These are phyloP conservation scores for Boletus pseudo-olivaceus DNA, from an alignment of 768 basidiomycete genomes.

Conservation along the genomic window DNA sequence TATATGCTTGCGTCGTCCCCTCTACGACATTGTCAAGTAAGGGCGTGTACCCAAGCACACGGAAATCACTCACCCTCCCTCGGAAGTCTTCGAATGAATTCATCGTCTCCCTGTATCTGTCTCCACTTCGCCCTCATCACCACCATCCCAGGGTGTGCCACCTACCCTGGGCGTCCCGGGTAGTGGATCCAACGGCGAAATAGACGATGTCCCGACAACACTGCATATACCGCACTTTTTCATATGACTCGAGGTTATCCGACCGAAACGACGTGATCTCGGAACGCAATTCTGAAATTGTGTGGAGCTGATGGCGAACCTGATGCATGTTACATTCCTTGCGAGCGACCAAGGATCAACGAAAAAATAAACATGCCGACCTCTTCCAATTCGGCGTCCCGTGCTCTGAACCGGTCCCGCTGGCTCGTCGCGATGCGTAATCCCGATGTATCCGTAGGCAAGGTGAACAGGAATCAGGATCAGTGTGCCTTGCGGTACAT, in stretches of 20 bases:
- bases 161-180: constrained; percentile 34
- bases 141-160: constrained; percentile 17
- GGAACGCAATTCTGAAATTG: constrained; percentile 87
- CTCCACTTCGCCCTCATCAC: constrained; percentile 58
- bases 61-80: constrained; percentile 66
- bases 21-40: constrained; percentile 29
- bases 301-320: constrained; percentile 91
- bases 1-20: constrained; percentile 95
- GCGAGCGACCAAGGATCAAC: not conserved
- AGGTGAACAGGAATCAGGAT: constrained; percentile 52
- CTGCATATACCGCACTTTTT: constrained; percentile 99
- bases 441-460: constrained; percentile 87
- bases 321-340: constrained; percentile 47
- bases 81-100: constrained; percentile 98
- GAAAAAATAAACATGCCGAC: constrained; percentile 36
- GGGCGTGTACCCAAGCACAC: not conserved
- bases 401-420: constrained; percentile 94
- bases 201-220: constrained; percentile 77
- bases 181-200: constrained; percentile 67
- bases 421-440: constrained; percentile 98
- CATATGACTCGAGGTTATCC: constrained; percentile 96
- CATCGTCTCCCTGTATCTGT: constrained; percentile 93
- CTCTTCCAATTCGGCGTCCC: constrained; percentile 96
- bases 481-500: constrained; percentile 49
- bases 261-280: constrained; percentile 91